Base-by-base conservation (phyloP, 208 protist species). In the Trypanosoma conorhini region DNA sequence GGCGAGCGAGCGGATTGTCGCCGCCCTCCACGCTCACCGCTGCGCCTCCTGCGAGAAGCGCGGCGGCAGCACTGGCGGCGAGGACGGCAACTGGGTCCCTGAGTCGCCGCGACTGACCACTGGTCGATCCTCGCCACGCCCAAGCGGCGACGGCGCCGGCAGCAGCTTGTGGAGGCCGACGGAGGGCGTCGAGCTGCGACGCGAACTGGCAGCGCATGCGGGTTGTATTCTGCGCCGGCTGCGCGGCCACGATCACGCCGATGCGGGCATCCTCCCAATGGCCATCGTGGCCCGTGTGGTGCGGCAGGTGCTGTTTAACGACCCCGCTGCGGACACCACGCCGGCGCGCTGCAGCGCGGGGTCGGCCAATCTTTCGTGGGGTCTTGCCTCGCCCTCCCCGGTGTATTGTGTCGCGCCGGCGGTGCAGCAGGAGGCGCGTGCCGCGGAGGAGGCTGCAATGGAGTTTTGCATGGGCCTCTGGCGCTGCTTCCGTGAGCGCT, bases 251-350 rank as follows among this genome's bases (percentile, higher is more conserved):
- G 89, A 95, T 67, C 26, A 9, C 8, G 44, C 56, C 1, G 75
- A 86, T 55, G 68, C 76, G 35, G 87, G 87, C 0, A 76, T 88
- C 38, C 80, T 95, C 64, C 80, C 89, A 21, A 83, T 93, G 81
- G 76, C 78, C 44, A 70, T 79, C 52, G 72, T 95, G 33, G 28
- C 86, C n/a, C 75, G 74, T 19, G 87, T 95, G 5, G 67, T 80
- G 21, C 77, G 24, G 55, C 62, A 65, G 26, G n/a, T 69, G 9
- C 38, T 76, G 28, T 30, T 26, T 26, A 5, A 35, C 3, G 50
- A 54, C 19, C 21, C 50, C 17, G 12, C 50, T 1, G 40, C 12
- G 8, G 26, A 64, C n/a, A 21, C 26, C 22, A 56, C 17, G 70
- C 57, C 12, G 58, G 19, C 21, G 30, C 22, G 44, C 42, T 35